phyloP scores from a whole-genome alignment of 1,284 basidiomycete species.

The Cryptococcus hybrid region DNA sequence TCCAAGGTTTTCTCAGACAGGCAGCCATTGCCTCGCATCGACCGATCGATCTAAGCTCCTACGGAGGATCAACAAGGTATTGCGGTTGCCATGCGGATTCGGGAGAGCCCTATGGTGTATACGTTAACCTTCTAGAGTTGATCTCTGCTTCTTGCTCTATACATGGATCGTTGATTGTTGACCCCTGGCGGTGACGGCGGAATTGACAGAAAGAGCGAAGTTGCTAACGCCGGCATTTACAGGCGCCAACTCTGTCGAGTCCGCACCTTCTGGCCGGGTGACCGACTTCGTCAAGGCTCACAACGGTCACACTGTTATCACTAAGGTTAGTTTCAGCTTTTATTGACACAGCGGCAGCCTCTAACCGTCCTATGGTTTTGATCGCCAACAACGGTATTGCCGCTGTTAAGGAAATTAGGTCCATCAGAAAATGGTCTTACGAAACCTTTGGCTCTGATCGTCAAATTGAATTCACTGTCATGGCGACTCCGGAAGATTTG shows the following conservation, averaged over 20 bases:
- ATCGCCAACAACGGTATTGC: conserved; percentile 99
- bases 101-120: too few species aligned
- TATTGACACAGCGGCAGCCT: neutral
- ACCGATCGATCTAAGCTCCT: too few species aligned
- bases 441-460: conserved; percentile 97
- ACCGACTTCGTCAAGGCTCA: conserved; percentile 88
- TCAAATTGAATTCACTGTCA: conserved; percentile 97
- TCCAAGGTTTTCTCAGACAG: conserved; percentile 46
- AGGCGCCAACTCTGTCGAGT: conserved; percentile 92
- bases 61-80: too few species aligned
- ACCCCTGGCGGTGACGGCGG: neutral
- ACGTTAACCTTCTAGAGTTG: too few species aligned
- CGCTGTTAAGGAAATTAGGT: conserved; percentile 98
- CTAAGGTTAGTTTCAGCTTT: conserved; percentile 65
- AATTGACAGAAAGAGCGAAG: neutral
- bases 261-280: conserved; percentile 73
- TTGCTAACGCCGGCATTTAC: neutral
- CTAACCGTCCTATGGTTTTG: conserved; percentile 60
- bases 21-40: too few species aligned
- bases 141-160: too few species aligned
- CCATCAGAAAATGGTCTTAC: conserved; percentile 99
- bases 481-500: conserved; percentile 99
- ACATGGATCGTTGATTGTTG: too few species aligned
- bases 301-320: conserved; percentile 98
- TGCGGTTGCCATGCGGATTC: too few species aligned